These are phyloP conservation scores for Porogramme epimiltina DNA, from an alignment of 1,284 basidiomycete genomes.

Conservation along the genomic window DNA sequence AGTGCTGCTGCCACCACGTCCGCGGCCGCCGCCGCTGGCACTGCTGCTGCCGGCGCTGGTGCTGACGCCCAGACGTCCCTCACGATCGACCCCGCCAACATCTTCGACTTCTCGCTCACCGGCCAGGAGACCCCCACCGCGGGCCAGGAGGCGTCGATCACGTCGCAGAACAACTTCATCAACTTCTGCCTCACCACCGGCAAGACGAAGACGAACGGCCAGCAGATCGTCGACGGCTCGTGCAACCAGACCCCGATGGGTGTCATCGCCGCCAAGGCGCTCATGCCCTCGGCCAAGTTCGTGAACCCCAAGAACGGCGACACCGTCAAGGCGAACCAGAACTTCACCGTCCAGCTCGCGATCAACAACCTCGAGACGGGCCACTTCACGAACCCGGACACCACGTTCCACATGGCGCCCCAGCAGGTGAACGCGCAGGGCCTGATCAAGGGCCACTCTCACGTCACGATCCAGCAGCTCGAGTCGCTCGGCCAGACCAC, in stretches of 20 bases:
- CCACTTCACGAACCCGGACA: conserved; percentile 50
- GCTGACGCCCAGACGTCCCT: conserved; percentile 36
- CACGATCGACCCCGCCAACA: conserved; percentile 25
- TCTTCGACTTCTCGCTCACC: conserved; percentile 5
- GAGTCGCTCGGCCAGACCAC: conserved; percentile 48
- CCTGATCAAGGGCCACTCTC: conserved; percentile 33
- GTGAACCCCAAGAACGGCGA: conserved; percentile 41
- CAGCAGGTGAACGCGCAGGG: conserved; percentile 55
- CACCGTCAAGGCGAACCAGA: conserved; percentile 39
- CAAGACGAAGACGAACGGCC: conserved; percentile 45
- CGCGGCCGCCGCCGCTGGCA: conserved; percentile 9
- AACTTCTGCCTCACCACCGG: conserved; percentile 43
- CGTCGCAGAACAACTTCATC: conserved; percentile 62
- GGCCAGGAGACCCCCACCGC: conserved; percentile 39
- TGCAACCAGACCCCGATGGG: conserved; percentile 55
- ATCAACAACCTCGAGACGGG: conserved; percentile 47
- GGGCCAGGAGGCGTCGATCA: conserved; percentile 45
- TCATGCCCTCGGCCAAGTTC: conserved; percentile 52
- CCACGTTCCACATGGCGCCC: conserved; percentile 57
- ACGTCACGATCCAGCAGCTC: conserved; percentile 63
- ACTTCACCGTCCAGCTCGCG: conserved; percentile 50
- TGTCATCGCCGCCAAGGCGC: conserved; percentile 38
- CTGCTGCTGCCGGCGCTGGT: conserved; percentile 7
- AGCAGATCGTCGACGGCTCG: conserved; percentile 53
- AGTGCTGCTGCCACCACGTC: background rate